phyloP scores from a whole-genome alignment of 305 asterid species.

The Petunia hybrid region DNA sequence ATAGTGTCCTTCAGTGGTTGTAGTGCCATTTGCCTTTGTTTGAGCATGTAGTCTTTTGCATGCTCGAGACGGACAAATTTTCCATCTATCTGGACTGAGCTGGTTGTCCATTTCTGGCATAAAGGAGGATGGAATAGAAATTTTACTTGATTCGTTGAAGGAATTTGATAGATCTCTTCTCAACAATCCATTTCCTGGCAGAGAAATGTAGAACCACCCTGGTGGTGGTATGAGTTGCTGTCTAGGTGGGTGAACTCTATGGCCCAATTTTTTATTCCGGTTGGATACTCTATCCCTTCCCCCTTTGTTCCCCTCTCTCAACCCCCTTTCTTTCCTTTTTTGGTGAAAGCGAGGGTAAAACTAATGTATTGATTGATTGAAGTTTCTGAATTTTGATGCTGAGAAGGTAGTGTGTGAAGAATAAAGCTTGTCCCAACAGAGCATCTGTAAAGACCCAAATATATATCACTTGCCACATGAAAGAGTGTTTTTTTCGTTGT shows the following conservation, averaged over 20 bases:
- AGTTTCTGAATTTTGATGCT: not conserved
- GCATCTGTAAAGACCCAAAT: constrained; percentile 19
- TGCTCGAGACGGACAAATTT: not conserved
- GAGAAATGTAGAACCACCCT: not conserved
- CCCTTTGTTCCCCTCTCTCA: not conserved
- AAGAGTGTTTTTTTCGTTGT: too few relatives aligned
- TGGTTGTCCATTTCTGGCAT: not conserved
- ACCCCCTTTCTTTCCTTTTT: not conserved
- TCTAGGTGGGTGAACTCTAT: not conserved
- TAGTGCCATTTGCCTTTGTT: constrained; percentile 14
- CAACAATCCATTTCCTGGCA: constrained; percentile 15
- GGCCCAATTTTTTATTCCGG: constrained; percentile 16
- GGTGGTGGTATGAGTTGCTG: not conserved
- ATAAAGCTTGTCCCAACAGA: not conserved
- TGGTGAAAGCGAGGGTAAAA: not conserved
- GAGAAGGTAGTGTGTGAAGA: not conserved
- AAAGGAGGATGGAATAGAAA: not conserved
- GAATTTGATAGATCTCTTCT: constrained; percentile 24
- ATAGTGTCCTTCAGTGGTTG: constrained; percentile 16
- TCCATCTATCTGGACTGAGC: not conserved
- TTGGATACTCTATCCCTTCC: not conserved
- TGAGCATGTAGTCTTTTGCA: constrained; percentile 8
- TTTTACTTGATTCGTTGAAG: not conserved
- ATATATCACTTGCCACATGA: not conserved
- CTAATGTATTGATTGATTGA: constrained; percentile 5